Evolutionary conservation across 2,329 filamentous ascomycete genomes (phyloP).

Genomic region (Sporothrix dimorphospora): DNA sequence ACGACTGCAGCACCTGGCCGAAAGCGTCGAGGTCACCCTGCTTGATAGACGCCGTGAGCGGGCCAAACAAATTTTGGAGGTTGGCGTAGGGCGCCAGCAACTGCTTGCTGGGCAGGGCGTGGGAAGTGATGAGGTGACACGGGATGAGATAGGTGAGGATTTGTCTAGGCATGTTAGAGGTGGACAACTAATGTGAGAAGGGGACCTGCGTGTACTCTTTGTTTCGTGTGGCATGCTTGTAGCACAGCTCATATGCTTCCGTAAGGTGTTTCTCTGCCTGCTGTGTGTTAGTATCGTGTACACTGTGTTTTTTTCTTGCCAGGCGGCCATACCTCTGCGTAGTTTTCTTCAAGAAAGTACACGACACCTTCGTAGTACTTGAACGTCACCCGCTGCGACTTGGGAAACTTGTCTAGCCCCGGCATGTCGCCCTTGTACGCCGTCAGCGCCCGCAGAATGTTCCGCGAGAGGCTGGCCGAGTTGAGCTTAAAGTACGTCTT

Average conservation of each 20-base stretch:
- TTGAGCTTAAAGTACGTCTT: conserved; percentile 98
- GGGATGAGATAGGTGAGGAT: conserved; percentile 96
- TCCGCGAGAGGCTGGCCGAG: conserved; percentile 84
- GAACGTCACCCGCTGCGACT: conserved; percentile 90
- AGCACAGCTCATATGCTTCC: conserved; percentile 80
- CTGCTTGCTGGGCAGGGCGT: conserved; percentile 74
- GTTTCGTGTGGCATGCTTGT: conserved; percentile 72
- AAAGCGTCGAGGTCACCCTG: conserved; percentile 81
- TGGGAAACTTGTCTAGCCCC: conserved; percentile 75
- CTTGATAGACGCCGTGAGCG: conserved; percentile 78
- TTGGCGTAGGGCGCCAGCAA: conserved; percentile 76
- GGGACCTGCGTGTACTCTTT: conserved; percentile 63
- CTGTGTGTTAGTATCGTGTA: neutral
- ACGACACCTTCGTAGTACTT: conserved; percentile 95
- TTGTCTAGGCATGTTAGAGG: conserved; percentile 55
- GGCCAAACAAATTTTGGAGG: conserved; percentile 76
- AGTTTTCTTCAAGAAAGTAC: conserved; percentile 94
- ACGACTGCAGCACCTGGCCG: conserved; percentile 75
- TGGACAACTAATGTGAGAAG: too few species aligned
- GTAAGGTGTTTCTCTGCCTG: conserved; percentile 80
- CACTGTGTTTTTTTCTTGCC: neutral
- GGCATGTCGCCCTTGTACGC: conserved; percentile 83
- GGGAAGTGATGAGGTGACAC: conserved; percentile 84
- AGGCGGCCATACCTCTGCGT: conserved; percentile 62
- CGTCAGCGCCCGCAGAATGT: conserved; percentile 80